A percentile compares a stretch with the other conserved stretches of the same genome.
Conservation (phyloP, 1,139 yeast species). For the Candida sanyaensis region DNA sequence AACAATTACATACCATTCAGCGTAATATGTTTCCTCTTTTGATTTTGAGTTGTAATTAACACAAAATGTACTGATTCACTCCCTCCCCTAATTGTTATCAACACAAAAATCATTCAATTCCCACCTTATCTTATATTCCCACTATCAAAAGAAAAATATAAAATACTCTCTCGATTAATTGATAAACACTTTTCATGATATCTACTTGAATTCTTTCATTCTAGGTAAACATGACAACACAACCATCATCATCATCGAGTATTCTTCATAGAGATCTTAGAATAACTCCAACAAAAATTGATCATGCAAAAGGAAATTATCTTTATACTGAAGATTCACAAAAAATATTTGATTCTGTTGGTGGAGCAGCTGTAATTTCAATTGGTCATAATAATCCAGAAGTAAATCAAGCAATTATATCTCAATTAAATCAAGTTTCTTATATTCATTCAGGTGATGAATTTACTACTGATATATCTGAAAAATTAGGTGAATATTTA, state of each 20-base stretch:
- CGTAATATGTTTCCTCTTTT: too few relatives aligned
- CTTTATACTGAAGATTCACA: conserved; percentile 12
- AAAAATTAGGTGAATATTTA: conserved; percentile 13
- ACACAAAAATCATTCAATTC: too few relatives aligned
- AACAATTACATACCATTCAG: too few relatives aligned
- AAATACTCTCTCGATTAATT: too few relatives aligned
- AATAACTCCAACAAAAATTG: background rate
- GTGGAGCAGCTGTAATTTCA: conserved; percentile 33
- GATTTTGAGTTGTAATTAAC: too few relatives aligned
- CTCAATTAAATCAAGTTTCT: conserved; percentile 18
- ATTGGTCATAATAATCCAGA: conserved; percentile 27
- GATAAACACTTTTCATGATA: too few relatives aligned
- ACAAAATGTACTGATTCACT: too few relatives aligned
- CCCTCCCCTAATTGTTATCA: too few relatives aligned
- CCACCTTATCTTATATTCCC: too few relatives aligned
- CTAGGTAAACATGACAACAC: background rate
- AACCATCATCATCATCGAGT: background rate
- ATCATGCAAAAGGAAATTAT: conserved; percentile 13
- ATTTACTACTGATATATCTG: conserved; percentile 13
- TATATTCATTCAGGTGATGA: conserved; percentile 14
- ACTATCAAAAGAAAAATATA: too few relatives aligned
- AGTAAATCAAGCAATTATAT: conserved; percentile 18
- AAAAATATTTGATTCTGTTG: conserved; percentile 24
- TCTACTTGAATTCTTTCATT: too few relatives aligned
- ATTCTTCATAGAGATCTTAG: conserved; percentile 1